These are phyloP conservation scores for Yamadazyma dushanensis DNA, from an alignment of 1,139 yeast genomes.

Conservation along the genomic window DNA sequence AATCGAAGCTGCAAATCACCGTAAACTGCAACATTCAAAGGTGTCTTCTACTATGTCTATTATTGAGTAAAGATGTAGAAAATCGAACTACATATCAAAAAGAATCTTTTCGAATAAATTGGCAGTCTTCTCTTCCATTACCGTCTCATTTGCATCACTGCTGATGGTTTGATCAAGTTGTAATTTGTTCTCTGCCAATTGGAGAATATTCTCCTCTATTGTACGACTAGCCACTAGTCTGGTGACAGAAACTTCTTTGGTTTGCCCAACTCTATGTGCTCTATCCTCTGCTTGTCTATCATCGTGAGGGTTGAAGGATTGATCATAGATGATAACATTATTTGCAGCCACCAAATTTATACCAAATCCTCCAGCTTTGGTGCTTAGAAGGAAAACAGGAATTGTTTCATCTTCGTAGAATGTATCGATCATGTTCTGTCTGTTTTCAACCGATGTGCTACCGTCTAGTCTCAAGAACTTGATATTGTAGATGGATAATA, in stretches of 20 bases:
- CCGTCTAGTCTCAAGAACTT: slow-evolving; percentile 90
- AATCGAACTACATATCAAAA: slow-evolving; percentile 24
- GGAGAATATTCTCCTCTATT: slow-evolving; percentile 85
- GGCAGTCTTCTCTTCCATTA: slow-evolving; percentile 54
- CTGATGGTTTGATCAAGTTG: slow-evolving; percentile 78
- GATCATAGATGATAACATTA: slow-evolving; percentile 86
- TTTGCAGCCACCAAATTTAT: slow-evolving; percentile 95
- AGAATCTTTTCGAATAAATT: slow-evolving; percentile 53
- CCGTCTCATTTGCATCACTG: slow-evolving; percentile 39
- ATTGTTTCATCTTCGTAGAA: slow-evolving; percentile 81
- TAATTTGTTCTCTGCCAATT: slow-evolving; percentile 84
- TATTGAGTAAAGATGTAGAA: no score
- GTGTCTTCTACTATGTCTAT: not conserved
- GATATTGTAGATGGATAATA: slow-evolving; percentile 62
- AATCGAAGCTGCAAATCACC: no score
- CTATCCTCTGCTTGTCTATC: slow-evolving; percentile 98
- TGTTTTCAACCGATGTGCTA: slow-evolving; percentile 84
- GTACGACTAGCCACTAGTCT: slow-evolving; percentile 73
- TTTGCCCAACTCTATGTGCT: slow-evolving; percentile 97
- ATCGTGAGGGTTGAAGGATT: slow-evolving; percentile 96
- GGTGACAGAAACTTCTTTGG: slow-evolving; percentile 78
- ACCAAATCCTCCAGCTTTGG: slow-evolving; percentile 98
- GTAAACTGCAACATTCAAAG: no score
- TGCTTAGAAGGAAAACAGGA: slow-evolving; percentile 83
- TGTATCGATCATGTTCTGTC: slow-evolving; percentile 89